A percentile compares a stretch with the other conserved stretches of the same genome.
Evolutionary conservation across 2,329 filamentous ascomycete species (phyloP).

Genomic region (Fusarium scirpi): DNA sequence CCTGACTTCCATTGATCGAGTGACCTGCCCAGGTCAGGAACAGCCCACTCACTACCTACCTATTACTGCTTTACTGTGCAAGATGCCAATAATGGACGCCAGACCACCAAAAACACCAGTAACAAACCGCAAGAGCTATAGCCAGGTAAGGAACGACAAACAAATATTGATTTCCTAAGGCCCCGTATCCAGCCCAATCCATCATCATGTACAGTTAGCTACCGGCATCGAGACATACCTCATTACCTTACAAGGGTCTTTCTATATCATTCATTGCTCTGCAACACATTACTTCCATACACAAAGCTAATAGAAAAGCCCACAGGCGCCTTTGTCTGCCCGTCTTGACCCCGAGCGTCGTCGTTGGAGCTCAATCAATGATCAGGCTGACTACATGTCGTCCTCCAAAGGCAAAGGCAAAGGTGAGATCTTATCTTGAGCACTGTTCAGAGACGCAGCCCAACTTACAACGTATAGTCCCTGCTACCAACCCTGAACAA

Average conservation of each 20-base stretch:
- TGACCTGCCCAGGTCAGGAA: constrained; percentile 5
- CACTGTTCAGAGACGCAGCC: neutral
- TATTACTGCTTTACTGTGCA: neutral
- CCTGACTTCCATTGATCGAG: neutral
- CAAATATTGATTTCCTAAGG: neutral
- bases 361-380: constrained; percentile 29
- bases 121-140: constrained; percentile 15
- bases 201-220: neutral
- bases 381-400: constrained; percentile 31
- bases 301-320: constrained; percentile 20
- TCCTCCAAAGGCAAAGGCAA: constrained; percentile 10
- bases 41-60: constrained; percentile 2
- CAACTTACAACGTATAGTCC: constrained; percentile 37
- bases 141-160: constrained; percentile 21
- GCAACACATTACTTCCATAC: neutral
- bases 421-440: constrained; percentile 28
- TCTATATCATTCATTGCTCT: neutral
- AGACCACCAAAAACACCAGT: constrained; percentile 11
- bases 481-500: constrained; percentile 21
- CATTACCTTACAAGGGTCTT: neutral
- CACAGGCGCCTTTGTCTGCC: constrained; percentile 34
- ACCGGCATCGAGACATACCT: neutral
- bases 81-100: constrained; percentile 25
- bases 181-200: constrained; percentile 1
- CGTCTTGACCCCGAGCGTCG: constrained; percentile 17